Evolutionary conservation across 371 early-diverging fungal genomes (phyloP).

Genomic region (Apophysomyces ossiformis): DNA sequence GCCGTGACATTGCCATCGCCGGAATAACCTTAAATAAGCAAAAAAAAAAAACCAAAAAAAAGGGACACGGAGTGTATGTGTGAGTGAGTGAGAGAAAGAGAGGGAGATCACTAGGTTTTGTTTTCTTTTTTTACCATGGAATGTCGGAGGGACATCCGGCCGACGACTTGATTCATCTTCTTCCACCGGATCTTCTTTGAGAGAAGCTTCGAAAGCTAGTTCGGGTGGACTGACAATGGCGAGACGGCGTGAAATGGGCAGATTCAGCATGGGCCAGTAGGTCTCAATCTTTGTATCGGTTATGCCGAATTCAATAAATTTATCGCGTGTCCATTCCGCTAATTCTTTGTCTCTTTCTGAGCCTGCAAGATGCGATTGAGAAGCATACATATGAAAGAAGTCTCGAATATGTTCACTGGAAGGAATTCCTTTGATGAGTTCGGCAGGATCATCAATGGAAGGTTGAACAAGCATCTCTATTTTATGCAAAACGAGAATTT

Average conservation of each 20-base stretch:
- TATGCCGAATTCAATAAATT: slow-evolving; percentile 55
- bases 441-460: slow-evolving; percentile 15
- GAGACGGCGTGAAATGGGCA: slow-evolving; percentile 55
- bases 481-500: neutral
- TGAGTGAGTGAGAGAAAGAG: no score
- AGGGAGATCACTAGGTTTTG: no score
- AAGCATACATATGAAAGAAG: slow-evolving; percentile 43
- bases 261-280: slow-evolving; percentile 66
- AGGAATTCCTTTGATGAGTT: slow-evolving; percentile 32
- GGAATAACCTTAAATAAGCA: slow-evolving; percentile 42
- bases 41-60: neutral
- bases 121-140: slow-evolving; percentile 51
- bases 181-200: slow-evolving; percentile 55
- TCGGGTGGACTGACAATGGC: slow-evolving; percentile 56
- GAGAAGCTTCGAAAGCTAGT: slow-evolving; percentile 50
- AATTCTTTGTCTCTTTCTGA: slow-evolving; percentile 38
- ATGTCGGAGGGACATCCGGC: slow-evolving; percentile 54
- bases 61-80: no score
- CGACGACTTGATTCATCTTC: slow-evolving; percentile 57
- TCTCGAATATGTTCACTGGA: slow-evolving; percentile 35
- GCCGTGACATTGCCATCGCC: slow-evolving; percentile 68
- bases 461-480: slow-evolving; percentile 6
- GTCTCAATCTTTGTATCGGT: slow-evolving; percentile 53
- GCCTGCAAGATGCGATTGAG: slow-evolving; percentile 56
- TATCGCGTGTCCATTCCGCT: slow-evolving; percentile 60